phyloP scores from a whole-genome alignment of 768 basidiomycete genomes.

The Clavulina sp. region DNA sequence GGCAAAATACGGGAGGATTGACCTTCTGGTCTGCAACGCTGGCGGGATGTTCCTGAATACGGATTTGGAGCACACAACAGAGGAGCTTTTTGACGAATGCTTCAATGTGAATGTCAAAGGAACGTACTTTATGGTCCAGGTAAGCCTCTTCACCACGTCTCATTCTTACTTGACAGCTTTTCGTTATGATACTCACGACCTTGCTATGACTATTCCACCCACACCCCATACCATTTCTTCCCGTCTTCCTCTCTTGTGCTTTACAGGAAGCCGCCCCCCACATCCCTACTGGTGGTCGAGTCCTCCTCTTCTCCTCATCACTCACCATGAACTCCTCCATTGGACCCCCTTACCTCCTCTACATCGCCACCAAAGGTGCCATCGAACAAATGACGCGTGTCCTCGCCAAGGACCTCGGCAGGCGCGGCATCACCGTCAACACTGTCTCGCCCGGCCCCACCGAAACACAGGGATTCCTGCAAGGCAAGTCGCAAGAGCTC shows the following conservation, averaged over 20 bases:
- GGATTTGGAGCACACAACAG: constrained; percentile 35
- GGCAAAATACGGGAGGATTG: constrained; percentile 32
- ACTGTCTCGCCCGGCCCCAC: constrained; percentile 39
- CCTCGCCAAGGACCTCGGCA: constrained; percentile 40
- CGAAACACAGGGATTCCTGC: constrained; percentile 37
- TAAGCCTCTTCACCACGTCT: no score
- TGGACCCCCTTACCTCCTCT: constrained; percentile 31
- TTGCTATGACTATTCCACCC: no score
- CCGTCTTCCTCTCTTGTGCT: no score
- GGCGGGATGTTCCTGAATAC: constrained; percentile 36
- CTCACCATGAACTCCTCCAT: constrained; percentile 30
- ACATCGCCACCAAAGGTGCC: constrained; percentile 29
- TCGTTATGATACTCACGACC: no score
- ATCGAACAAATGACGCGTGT: constrained; percentile 41
- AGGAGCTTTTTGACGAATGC: constrained; percentile 32
- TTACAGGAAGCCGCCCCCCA: no score
- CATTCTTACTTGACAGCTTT: no score
- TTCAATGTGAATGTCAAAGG: constrained; percentile 42
- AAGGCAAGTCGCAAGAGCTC: constrained; percentile 31
- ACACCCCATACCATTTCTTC: no score
- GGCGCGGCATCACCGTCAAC: constrained; percentile 38
- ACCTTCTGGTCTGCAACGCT: constrained; percentile 42
- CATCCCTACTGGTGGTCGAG: constrained; percentile 20
- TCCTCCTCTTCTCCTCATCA: constrained; percentile 41
- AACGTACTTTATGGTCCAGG: constrained; percentile 37